Evolutionary conservation across 2,329 filamentous ascomycete genomes (phyloP).

Genomic region (Talaromyces rugulosus): DNA sequence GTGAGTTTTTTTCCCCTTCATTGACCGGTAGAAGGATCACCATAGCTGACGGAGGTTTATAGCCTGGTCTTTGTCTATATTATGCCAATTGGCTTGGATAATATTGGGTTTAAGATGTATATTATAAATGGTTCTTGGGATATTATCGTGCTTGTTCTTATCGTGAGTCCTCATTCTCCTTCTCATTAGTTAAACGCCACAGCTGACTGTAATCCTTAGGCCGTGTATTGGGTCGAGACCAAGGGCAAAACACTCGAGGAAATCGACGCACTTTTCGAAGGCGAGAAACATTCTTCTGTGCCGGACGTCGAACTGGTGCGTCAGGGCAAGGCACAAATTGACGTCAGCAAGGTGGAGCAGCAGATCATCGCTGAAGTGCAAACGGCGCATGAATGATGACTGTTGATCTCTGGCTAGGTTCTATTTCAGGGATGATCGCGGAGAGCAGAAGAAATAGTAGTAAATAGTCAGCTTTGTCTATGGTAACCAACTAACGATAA

Average conservation of each 20-base stretch:
- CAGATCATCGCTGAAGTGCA: conserved; percentile 9
- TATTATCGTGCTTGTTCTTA: conserved; percentile 29
- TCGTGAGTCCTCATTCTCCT: conserved; percentile 24
- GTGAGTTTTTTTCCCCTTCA: conserved; percentile 13
- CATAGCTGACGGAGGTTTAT: not conserved
- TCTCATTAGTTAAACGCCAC: not conserved
- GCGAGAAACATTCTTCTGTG: conserved; percentile 13
- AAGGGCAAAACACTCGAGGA: conserved; percentile 29
- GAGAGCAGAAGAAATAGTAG: not conserved
- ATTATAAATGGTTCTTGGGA: conserved; percentile 47
- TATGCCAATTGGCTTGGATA: conserved; percentile 40
- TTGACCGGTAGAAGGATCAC: not conserved
- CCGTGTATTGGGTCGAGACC: conserved; percentile 21
- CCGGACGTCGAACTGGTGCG: conserved; percentile 11
- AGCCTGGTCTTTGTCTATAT: conserved; percentile 38
- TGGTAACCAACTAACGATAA: not conserved
- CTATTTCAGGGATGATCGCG: not conserved
- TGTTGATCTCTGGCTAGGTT: not conserved
- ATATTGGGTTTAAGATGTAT: conserved; percentile 46
- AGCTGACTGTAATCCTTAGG: conserved; percentile 1
- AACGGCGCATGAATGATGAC: not conserved
- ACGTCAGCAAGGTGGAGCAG: conserved; percentile 9
- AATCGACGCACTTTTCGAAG: conserved; percentile 26
- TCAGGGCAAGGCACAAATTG: conserved; percentile 9
- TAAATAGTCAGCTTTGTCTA: not conserved